Evolutionary conservation across 75 land plant genomes (phyloP).

Genomic region (Cupressus sempervirens): DNA sequence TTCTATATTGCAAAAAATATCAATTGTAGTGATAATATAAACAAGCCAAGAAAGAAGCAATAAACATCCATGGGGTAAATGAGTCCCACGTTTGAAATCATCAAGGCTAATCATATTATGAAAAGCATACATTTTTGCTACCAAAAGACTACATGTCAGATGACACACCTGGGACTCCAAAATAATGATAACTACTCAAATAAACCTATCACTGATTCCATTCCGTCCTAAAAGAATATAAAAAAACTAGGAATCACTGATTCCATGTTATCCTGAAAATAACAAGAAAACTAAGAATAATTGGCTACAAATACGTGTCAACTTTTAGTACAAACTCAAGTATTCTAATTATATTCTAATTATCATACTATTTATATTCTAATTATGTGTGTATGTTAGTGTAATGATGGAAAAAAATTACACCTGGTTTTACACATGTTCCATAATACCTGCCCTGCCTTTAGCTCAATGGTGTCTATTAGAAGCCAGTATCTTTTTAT

Average conservation of each 20-base stretch:
- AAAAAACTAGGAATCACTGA: not conserved
- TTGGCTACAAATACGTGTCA: too few species aligned
- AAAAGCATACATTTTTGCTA: not conserved
- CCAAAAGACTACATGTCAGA: not conserved
- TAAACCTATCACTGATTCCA: slow-evolving; percentile 2
- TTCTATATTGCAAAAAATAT: too few species aligned
- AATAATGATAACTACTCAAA: not conserved
- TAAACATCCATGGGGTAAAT: not conserved
- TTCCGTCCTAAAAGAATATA: not conserved
- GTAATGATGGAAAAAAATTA: too few species aligned
- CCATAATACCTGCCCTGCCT: too few species aligned
- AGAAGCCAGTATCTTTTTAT: too few species aligned
- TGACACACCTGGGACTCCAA: not conserved
- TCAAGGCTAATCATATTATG: not conserved
- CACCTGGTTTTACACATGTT: too few species aligned
- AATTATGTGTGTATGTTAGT: too few species aligned
- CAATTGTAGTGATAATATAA: not conserved
- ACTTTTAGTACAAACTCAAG: too few species aligned
- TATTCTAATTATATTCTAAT: too few species aligned
- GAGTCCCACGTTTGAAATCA: not conserved
- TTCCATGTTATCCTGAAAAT: not conserved
- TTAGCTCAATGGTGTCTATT: too few species aligned
- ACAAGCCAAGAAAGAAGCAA: not conserved
- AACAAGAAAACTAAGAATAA: too few species aligned
- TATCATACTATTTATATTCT: too few species aligned